These are phyloP conservation scores for Pigoraptor vietnamica DNA, from an alignment of 78 protist genomes.

Conservation along the genomic window DNA sequence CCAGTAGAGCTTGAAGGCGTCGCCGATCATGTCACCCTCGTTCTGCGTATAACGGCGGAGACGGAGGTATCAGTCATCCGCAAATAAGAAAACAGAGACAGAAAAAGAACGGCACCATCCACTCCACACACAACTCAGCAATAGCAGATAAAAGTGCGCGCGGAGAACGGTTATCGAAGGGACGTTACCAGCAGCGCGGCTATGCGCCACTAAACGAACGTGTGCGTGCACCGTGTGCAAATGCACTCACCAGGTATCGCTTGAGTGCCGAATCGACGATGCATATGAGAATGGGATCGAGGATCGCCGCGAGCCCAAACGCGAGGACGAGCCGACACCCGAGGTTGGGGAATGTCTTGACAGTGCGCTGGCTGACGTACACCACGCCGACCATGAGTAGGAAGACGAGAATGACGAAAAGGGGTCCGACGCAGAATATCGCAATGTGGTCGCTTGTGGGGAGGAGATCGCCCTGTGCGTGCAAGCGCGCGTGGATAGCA, in stretches of 20 bases:
- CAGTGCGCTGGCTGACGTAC: not conserved
- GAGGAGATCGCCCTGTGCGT: not conserved
- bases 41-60: not conserved
- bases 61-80: not conserved
- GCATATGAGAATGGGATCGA: constrained; percentile 13
- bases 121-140: not conserved
- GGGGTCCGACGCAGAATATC: not conserved
- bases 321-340: not conserved
- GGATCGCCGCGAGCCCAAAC: not conserved
- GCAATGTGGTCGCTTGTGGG: not conserved
- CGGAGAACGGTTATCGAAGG: no score
- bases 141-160: no score
- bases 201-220: no score
- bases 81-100: not conserved
- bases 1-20: constrained; percentile 15
- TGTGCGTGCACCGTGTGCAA: no score
- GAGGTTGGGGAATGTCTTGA: not conserved
- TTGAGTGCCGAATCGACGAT: not conserved
- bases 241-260: not conserved
- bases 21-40: not conserved
- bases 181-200: no score
- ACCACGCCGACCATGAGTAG: not conserved
- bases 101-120: not conserved
- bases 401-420: not conserved
- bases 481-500: no score